Evolutionary conservation across 2,329 filamentous ascomycete genomes (phyloP).

Genomic region (Stachybotrys chlorohalonatus): DNA sequence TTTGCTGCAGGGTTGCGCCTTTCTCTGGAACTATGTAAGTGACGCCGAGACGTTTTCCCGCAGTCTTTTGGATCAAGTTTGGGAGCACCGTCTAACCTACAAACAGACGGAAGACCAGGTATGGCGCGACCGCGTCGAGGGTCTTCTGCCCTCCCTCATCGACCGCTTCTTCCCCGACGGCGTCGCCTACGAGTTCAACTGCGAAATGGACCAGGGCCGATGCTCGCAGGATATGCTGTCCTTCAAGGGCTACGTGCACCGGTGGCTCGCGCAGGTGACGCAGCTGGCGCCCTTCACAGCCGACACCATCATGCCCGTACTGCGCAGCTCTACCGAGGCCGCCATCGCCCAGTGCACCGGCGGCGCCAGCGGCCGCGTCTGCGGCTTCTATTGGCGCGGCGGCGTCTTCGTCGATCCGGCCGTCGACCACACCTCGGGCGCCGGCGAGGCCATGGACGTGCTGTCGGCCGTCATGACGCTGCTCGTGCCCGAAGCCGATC

Average conservation of each 20-base stretch:
- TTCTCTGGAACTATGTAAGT: constrained; percentile 57
- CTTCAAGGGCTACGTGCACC: constrained; percentile 63
- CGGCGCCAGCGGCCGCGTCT: constrained; percentile 46
- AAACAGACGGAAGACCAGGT: not conserved
- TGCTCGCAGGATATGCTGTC: constrained; percentile 66
- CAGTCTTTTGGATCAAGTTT: not conserved
- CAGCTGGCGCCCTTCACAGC: constrained; percentile 53
- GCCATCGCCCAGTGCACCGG: constrained; percentile 56
- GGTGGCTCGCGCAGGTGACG: constrained; percentile 53
- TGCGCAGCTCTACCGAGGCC: constrained; percentile 47
- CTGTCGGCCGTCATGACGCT: constrained; percentile 43
- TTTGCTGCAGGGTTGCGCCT: constrained; percentile 53
- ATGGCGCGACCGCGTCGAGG: constrained; percentile 49
- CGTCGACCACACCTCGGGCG: constrained; percentile 44
- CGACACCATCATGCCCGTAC: constrained; percentile 44
- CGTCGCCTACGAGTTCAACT: constrained; percentile 57
- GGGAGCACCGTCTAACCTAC: not conserved
- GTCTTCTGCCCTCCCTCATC: constrained; percentile 41
- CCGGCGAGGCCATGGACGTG: constrained; percentile 51
- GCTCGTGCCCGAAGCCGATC: constrained; percentile 30
- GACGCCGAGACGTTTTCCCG: no score
- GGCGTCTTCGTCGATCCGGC: constrained; percentile 34
- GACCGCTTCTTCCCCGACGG: constrained; percentile 46
- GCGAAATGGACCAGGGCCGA: constrained; percentile 42
- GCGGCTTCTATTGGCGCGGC: constrained; percentile 54